Base-by-base conservation (phyloP, 1,284 basidiomycete species). In the Pseudozyma flocculosa region DNA sequence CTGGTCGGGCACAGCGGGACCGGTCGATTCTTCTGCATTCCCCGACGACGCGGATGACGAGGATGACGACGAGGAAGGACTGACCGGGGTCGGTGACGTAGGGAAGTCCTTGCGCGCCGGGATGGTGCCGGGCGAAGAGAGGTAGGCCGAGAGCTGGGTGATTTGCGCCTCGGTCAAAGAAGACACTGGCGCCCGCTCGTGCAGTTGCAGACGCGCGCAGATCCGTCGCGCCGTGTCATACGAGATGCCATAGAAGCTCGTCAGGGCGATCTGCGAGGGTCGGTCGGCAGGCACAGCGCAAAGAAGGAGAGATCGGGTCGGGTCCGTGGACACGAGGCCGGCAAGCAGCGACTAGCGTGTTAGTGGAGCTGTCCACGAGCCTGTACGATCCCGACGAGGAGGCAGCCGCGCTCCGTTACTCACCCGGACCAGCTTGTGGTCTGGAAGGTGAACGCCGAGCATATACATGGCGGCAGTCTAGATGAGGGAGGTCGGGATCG, bases 121-220 rank as follows among this genome's bases (percentile, higher is more conserved):
- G 84, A 83, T 13, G 83, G 81, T 15, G 23, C 84, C 80, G 0
- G 91, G 91, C 0, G 90, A 89, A 1, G 90, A 91, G 14, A 94
- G 85, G 79, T 92, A 91, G 13, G 92, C 89, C 11, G 90, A 87
- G 17, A 94, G 83, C 34, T 86, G 83, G 15, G 89, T 92, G 51
- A 91, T 82, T 82, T 94, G 91, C 24, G 84, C 81, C 23, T 89
- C 86, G 13, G 87, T 86, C 23, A 94, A 82, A 72, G 89, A 84
- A 45, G 83, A 83, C 56, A 94, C 84, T 77, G 85, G 86, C 79
- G 87, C 86, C 50, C 83, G 83, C 81, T 80, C 76, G 79, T 94
- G 90, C 54, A 94, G 86, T 73, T 88, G 87, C 40, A 92, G 84
- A 53, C 92, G 88, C 4, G 92, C 90, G 78, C 92, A 93, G 30